Evolutionary conservation across 1,284 basidiomycete genomes (phyloP), one percentile per base, ranked within the genome.

Genomic region (Irpex lacteus): DNA sequence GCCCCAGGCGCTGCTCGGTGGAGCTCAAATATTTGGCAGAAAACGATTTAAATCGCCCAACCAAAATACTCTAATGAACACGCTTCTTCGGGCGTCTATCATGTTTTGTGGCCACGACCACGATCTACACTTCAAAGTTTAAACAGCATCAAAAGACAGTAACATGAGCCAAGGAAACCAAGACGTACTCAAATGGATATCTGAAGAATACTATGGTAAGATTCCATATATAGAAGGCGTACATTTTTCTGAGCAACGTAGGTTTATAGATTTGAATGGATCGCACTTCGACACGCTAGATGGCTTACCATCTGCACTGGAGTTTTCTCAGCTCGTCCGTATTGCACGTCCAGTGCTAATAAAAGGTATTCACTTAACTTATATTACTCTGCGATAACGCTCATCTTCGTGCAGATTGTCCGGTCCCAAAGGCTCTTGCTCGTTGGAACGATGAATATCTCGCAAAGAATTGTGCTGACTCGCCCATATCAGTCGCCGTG

Each of bases 281-380:
- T 74, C 79, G 21, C 75, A 81, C 54, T 79, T 86, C 60, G 82
- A 87, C 56, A 77, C 82, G 21, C 74, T 93, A 4, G 76, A 84
- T 15, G 66, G 70, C 13, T 83, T 88, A 8, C 94, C 94, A 11
- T 82, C 86, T 0, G 73, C 91, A 3, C 71, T 94, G 40, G 87
- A 95, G 70, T 95, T 96, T 70, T 80, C 89, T 49, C 81, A 88
- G 58, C 78, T 93, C 36, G 83, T 91, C 3, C 85, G 89, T 66
- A 81, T 91, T 58, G 88, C 88, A n/a, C 81, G 94, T 65, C 95
- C 95, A 0, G 88, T 89, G 4, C 73, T 96, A 1, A 90, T 95
- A 60, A 84, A 85, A 79, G 86, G 93, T 88, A 60, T 47, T 0
- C 37, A 9, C 9, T 40, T 49, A 38, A n/a, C 11, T 8, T 26